Base-by-base conservation (phyloP, 257 asterid species). In the Echites panduratus region DNA sequence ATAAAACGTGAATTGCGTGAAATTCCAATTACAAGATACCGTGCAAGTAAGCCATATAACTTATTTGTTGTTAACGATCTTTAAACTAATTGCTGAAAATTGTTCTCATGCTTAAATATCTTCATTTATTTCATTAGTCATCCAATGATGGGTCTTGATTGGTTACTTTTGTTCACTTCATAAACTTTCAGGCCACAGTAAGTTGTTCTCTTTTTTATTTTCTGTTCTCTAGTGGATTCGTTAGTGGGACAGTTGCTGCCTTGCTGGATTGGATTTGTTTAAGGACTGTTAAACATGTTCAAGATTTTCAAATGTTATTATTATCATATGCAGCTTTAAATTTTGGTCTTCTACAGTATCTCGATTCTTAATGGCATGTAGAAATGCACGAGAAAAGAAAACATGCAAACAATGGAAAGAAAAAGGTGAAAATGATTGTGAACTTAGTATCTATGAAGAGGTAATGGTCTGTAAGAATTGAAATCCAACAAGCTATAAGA, bases 1-100 rank as follows among this genome's bases (percentile, higher is more conserved):
- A 87, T 84, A 88, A 90, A 9, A 78, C 89, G 82, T 48, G 98
- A 92, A 85, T 70, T 79, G 84, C 86, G 80, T 12, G 97, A 92
- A 56, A 92, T 92, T 78, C 98, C 96, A 11, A 85, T 87, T 71
- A 44, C 87, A 57, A 88, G 90, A 86, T 84, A 73, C 68, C 86
- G 96, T 57, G 82, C 96, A 66, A 85, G 96, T 92, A 92, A 82
- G 90, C 73, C 44, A 43, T 84, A 64, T 78, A 68, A 19, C 71
- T 58, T 40, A 29, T 47, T 43, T 58, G 16, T 32, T 49, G 19
- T 16, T 59, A 1, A 53, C 16, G 41, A 65, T 67, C 52, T 66
- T 70, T 68, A 35, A 27, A 59, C 65, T 45, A 24, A 45, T 59
- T 71, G 24, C 35, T 66, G 68, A 47, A 66, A 66, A n/a, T 10